A percentile compares a stretch with the other conserved stretches of the same genome.
Conservation (phyloP, 1,284 basidiomycete genomes). For the Trametes sp. region DNA sequence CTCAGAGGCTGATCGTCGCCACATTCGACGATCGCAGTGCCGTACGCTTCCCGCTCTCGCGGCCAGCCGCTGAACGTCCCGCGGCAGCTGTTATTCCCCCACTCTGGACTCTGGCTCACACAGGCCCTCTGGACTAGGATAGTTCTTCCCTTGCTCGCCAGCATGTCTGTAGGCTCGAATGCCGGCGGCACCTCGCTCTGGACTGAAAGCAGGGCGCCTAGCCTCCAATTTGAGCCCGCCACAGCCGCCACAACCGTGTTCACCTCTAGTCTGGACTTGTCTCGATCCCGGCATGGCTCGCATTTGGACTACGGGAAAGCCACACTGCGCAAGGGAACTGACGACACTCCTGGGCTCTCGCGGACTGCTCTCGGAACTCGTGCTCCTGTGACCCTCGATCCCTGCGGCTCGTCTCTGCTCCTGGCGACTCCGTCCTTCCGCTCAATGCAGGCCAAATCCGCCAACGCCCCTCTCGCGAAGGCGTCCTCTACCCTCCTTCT, state of each 20-base stretch:
- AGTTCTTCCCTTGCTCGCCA: neutral
- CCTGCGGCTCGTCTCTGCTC: constrained; percentile 3
- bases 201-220: neutral
- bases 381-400: neutral
- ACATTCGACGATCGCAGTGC: neutral
- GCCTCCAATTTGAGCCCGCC: neutral
- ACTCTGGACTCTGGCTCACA: neutral
- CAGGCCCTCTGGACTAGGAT: neutral
- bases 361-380: neutral
- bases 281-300: neutral
- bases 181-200: neutral
- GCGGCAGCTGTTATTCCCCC: neutral
- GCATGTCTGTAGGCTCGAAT: neutral
- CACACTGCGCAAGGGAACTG: neutral
- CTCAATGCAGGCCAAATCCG: constrained; percentile 7
- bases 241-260: neutral
- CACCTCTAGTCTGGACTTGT: constrained; percentile 4
- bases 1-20: neutral
- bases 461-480: constrained; percentile 6
- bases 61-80: neutral
- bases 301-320: neutral
- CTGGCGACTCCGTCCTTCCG: constrained; percentile 4
- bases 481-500: constrained; percentile 23
- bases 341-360: neutral
- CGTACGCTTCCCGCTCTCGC: neutral